Evolutionary conservation across 2,329 filamentous ascomycete species (phyloP).

Genomic region (Botrytis squamosa): DNA sequence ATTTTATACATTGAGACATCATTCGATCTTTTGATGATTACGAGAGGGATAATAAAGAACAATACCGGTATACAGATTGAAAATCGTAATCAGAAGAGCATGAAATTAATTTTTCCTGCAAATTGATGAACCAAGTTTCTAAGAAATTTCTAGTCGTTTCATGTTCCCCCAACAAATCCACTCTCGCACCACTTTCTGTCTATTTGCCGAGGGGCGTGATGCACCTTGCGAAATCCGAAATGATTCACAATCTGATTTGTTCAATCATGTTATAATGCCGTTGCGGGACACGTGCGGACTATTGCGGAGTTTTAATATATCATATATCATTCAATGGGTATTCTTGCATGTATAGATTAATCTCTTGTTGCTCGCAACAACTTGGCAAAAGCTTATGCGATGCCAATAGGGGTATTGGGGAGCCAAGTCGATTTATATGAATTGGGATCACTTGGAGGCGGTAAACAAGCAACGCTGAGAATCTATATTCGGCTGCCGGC

Average conservation of each 20-base stretch:
- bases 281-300: not conserved
- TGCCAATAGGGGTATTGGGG: not conserved
- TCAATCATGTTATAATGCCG: not conserved
- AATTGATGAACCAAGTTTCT: not conserved
- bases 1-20: not conserved
- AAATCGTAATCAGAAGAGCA: not conserved
- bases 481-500: not conserved
- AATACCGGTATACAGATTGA: not conserved
- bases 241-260: not conserved
- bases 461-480: not conserved
- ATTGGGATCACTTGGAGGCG: not conserved
- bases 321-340: not conserved
- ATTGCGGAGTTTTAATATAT: not conserved
- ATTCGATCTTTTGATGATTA: not conserved
- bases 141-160: not conserved
- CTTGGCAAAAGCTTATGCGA: not conserved
- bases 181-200: not conserved
- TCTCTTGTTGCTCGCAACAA: not conserved
- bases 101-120: not conserved
- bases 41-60: not conserved
- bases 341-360: not conserved
- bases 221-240: not conserved
- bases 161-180: not conserved
- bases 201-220: not conserved
- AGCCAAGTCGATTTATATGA: not conserved